These are phyloP conservation scores for Debaryomyces maramus DNA, from an alignment of 805 yeast genomes.

Conservation along the genomic window DNA sequence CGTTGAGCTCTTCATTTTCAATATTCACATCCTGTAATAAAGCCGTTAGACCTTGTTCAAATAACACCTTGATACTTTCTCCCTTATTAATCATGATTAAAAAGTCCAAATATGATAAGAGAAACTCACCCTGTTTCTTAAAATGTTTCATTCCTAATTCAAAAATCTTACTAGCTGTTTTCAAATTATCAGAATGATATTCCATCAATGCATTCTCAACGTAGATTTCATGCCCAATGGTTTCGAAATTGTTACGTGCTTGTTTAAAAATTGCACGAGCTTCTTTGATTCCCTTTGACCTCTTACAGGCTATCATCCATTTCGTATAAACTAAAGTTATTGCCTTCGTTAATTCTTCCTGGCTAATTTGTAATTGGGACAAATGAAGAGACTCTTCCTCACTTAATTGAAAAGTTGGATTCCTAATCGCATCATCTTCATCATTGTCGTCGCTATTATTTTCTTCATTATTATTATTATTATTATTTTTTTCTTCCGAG, in stretches of 20 bases:
- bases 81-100: conserved; percentile 66
- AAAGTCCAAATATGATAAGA: conserved; percentile 70
- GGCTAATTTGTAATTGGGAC: conserved; percentile 18
- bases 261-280: conserved; percentile 72
- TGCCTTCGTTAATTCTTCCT: conserved; percentile 27
- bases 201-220: conserved; percentile 84
- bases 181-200: conserved; percentile 61
- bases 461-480: conserved; percentile 11
- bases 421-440: not conserved
- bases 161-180: conserved; percentile 72
- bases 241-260: conserved; percentile 59
- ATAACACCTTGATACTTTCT: conserved; percentile 74
- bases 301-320: conserved; percentile 69
- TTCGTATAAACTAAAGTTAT: conserved; percentile 68
- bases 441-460: conserved; percentile 21
- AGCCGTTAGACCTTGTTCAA: conserved; percentile 72
- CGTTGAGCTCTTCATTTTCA: conserved; percentile 21
- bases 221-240: conserved; percentile 71
- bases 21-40: conserved; percentile 37
- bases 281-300: conserved; percentile 65
- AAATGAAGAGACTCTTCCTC: conserved; percentile 23
- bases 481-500: not conserved
- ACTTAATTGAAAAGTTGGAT: conserved; percentile 11
- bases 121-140: conserved; percentile 56
- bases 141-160: conserved; percentile 71